Evolutionary conservation across 1,284 basidiomycete species (phyloP).

Genomic region (Trichosporon sp.): DNA sequence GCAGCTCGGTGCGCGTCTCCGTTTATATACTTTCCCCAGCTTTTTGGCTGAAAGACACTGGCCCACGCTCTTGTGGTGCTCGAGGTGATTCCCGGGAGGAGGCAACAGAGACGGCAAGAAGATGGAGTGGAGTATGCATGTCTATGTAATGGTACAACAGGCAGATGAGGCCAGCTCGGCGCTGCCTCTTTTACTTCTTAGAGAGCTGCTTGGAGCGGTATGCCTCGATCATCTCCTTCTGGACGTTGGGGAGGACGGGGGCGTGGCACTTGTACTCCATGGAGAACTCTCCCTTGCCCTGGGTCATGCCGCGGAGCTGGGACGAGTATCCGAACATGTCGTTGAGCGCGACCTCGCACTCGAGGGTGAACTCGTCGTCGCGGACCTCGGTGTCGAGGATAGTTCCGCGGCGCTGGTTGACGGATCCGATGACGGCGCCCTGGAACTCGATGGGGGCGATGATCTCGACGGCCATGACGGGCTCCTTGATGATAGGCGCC

Average conservation of each 20-base stretch:
- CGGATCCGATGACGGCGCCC: slow-evolving; percentile 87
- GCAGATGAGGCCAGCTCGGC: neutral
- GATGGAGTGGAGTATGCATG: slow-evolving; percentile 15
- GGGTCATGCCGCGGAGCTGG: slow-evolving; percentile 84
- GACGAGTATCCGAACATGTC: slow-evolving; percentile 99
- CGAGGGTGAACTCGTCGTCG: slow-evolving; percentile 92
- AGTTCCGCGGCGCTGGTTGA: slow-evolving; percentile 89
- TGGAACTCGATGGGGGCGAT: slow-evolving; percentile 96
- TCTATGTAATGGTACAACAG: slow-evolving; percentile 11
- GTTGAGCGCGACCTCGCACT: slow-evolving; percentile 88
- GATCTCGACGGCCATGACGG: slow-evolving; percentile 97
- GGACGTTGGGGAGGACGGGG: slow-evolving; percentile 82
- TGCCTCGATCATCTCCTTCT: slow-evolving; percentile 71
- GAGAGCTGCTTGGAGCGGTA: slow-evolving; percentile 52
- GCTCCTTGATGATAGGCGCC: slow-evolving; percentile 80
- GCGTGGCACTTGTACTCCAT: slow-evolving; percentile 92
- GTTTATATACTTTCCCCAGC: neutral
- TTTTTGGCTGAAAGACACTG: neutral
- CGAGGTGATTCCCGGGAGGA: too few species aligned
- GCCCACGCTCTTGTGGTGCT: too few species aligned
- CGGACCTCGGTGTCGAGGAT: slow-evolving; percentile 95
- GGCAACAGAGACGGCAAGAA: neutral
- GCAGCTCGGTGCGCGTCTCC: neutral
- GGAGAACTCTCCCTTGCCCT: slow-evolving; percentile 93
- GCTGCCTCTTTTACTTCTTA: neutral